Percentiles rank a stretch among this genome's conserved stretches.
Evolutionary conservation across 306 rosid genomes (phyloP).

Genomic region (Gastrolobium villosum): DNA sequence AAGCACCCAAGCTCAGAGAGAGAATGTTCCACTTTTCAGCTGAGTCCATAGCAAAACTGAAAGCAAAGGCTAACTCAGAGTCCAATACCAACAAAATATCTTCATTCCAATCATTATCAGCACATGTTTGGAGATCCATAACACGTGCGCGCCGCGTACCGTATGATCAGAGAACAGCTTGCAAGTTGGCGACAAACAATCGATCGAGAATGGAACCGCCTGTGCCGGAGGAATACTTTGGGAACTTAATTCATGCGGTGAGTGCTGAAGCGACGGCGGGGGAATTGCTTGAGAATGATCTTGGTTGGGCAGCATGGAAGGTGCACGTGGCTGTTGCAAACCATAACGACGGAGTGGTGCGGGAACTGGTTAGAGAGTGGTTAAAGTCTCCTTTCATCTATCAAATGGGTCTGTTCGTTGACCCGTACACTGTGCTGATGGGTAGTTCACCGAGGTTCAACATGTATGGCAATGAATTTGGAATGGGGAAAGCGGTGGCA

Average conservation of each 20-base stretch:
- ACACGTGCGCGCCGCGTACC: conserved; percentile 54
- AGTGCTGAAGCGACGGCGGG: conserved; percentile 31
- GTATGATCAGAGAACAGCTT: conserved; percentile 39
- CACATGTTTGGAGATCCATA: conserved; percentile 66
- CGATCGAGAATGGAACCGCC: conserved; percentile 65
- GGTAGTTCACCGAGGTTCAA: conserved; percentile 71
- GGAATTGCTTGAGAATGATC: conserved; percentile 51
- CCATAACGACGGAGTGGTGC: conserved; percentile 31
- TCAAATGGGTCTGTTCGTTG: background rate
- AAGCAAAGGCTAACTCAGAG: conserved; percentile 66
- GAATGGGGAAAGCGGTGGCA: conserved; percentile 77
- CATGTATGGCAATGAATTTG: conserved; percentile 71
- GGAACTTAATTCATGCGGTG: conserved; percentile 35
- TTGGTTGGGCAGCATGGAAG: conserved; percentile 77
- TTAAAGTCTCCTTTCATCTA: conserved; percentile 36
- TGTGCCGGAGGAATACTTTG: conserved; percentile 59
- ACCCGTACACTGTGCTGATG: conserved; percentile 51
- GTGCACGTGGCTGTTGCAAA: conserved; percentile 55
- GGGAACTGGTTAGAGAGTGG: conserved; percentile 34
- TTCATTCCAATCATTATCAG: conserved; percentile 68
- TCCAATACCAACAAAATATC: conserved; percentile 52
- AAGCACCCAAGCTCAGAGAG: conserved; percentile 57
- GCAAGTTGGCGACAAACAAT: conserved; percentile 53
- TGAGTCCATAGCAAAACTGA: conserved; percentile 63
- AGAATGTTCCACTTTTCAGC: conserved; percentile 68